These are phyloP conservation scores for Trametes meyenii DNA, from an alignment of 768 basidiomycete species.

Conservation along the genomic window DNA sequence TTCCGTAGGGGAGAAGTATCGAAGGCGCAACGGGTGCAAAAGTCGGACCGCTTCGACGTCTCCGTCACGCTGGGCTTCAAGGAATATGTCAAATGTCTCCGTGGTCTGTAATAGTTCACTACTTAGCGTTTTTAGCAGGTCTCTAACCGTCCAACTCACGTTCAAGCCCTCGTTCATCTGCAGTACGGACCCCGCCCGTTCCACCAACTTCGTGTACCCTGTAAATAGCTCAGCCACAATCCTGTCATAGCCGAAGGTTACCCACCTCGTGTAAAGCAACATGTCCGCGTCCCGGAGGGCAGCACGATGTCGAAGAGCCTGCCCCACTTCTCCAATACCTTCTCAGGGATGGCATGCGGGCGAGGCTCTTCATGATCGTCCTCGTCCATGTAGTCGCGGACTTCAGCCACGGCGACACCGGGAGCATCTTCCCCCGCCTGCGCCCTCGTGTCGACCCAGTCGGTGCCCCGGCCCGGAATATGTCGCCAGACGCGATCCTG, in stretches of 20 bases:
- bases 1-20: constrained; percentile 78
- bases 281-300: constrained; percentile 62
- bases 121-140: no score
- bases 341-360: constrained; percentile 52
- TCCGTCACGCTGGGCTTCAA: constrained; percentile 44
- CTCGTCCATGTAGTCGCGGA: constrained; percentile 49
- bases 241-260: background rate
- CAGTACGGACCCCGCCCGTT: constrained; percentile 76
- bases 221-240: background rate
- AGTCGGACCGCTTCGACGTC: constrained; percentile 52
- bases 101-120: constrained; percentile 51
- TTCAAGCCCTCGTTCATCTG: constrained; percentile 70
- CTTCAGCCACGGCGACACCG: constrained; percentile 12
- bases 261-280: constrained; percentile 81
- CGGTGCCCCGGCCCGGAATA: constrained; percentile 52
- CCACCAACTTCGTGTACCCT: constrained; percentile 80
- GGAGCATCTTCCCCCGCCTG: constrained; percentile 21
- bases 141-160: constrained; percentile 39
- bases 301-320: constrained; percentile 78
- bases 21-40: constrained; percentile 59
- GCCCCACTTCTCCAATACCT: constrained; percentile 73
- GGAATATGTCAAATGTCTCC: constrained; percentile 56
- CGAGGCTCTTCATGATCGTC: constrained; percentile 16
- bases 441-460: constrained; percentile 47
- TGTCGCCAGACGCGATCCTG: constrained; percentile 45